Evolutionary conservation across 1,139 yeast species (phyloP), one percentile per base, ranked within the genome.

Genomic region (Kurtzmaniella quercitrusa): DNA sequence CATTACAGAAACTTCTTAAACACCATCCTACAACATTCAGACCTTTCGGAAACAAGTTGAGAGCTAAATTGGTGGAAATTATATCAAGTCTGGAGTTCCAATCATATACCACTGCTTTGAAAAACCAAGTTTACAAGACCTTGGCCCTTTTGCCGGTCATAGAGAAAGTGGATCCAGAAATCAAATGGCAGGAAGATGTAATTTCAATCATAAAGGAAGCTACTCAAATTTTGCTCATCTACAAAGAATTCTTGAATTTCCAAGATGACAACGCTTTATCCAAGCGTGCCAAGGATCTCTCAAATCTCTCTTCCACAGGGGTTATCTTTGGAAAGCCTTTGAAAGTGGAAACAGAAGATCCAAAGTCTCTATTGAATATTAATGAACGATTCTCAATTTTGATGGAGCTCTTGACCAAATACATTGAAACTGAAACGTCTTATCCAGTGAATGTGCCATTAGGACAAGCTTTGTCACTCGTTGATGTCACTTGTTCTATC

Each of bases 21-120:
- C 69, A 74, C 47, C 87, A 86, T 57, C 78, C 95, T 1, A 86
- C 94, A 3, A 84, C 95, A 2, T 86, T 88, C 57, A 76, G 93
- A 59, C 95, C 96, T 8, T 82, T 74, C 63, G 84, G 83, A 9
- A 75, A 78, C 48, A 82, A 82, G 53, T 75, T 80, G 47, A 77
- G 80, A 45, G 61, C 61, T 5, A 71, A 71, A 30, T 60, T 88
- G 36, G 46, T 70, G 18, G 55, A 54, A 6, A 43, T 68, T 52
- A 59, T 77, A 57, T 56, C 56, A 56, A 38, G 50, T 8, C 45
- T 43, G 2, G 60, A 58, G 15, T 69, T 64, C 43, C 40, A 45
- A 18, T 55, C 56, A 39, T 64, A 69, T 43, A 74, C 78, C 16
- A 39, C 42, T 0, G 47, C 54, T 0, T 64, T 83, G 42, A 71